phyloP scores from a whole-genome alignment of 805 yeast species.

The Scheffersomyces coipomensis region DNA sequence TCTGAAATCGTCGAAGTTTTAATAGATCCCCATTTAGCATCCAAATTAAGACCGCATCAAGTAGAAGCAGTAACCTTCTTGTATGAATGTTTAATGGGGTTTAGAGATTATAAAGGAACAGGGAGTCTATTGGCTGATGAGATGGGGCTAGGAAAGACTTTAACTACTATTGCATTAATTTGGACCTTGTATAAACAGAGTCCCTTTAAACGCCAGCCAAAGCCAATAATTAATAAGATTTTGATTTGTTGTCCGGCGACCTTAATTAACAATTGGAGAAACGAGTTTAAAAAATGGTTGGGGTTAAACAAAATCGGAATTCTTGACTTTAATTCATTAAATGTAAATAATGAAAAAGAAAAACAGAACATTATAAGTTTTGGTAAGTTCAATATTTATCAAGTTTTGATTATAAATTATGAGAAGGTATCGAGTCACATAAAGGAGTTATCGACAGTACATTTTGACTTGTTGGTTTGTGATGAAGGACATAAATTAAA shows the following conservation, averaged over 20 bases:
- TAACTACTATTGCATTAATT: constrained; percentile 78
- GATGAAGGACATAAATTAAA: constrained; percentile 96
- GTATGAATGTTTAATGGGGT: constrained; percentile 80
- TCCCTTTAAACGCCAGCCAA: constrained; percentile 34
- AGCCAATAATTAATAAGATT: constrained; percentile 51
- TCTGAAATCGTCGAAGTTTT: constrained; percentile 1
- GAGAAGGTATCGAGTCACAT: constrained; percentile 67
- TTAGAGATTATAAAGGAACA: constrained; percentile 43
- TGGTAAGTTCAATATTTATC: constrained; percentile 68
- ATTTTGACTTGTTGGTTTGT: constrained; percentile 74
- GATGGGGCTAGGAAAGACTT: constrained; percentile 81
- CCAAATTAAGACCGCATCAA: constrained; percentile 77
- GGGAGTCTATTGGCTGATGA: constrained; percentile 95
- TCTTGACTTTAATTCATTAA: constrained; percentile 43
- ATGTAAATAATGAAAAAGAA: constrained; percentile 51
- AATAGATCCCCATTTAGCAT: constrained; percentile 52
- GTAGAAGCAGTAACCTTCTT: constrained; percentile 78
- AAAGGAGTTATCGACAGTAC: constrained; percentile 46
- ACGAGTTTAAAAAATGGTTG: constrained; percentile 89
- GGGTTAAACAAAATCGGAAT: constrained; percentile 64
- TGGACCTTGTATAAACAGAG: constrained; percentile 80
- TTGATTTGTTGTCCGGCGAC: constrained; percentile 92
- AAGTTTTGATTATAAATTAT: constrained; percentile 83
- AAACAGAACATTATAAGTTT: constrained; percentile 58
- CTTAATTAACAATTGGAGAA: constrained; percentile 80